A percentile compares a stretch with the other conserved stretches of the same genome.
phyloP scores from a whole-genome alignment of 805 yeast species.

The Candida coquimbonensis region DNA sequence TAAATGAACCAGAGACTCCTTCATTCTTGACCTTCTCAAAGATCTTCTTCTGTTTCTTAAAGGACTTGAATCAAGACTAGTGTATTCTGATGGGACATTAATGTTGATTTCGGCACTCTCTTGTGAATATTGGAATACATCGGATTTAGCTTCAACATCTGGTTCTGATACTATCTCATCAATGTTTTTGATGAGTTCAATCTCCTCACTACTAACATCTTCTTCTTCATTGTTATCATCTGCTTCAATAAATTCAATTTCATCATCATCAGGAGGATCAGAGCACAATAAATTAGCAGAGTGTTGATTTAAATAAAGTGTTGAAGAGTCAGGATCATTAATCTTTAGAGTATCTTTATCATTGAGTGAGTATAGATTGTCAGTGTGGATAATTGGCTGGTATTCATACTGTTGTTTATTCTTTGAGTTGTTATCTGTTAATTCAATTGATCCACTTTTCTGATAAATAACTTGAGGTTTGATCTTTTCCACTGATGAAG shows the following conservation, averaged over 20 bases:
- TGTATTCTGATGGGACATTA: slow-evolving; percentile 3
- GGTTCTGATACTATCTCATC: background rate
- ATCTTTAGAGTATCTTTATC: too few relatives aligned
- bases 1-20: slow-evolving; percentile 3
- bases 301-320: too few relatives aligned
- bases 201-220: too few relatives aligned
- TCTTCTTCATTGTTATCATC: background rate
- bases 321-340: too few relatives aligned
- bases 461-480: background rate
- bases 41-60: background rate
- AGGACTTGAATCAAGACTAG: slow-evolving; percentile 4
- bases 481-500: background rate
- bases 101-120: background rate
- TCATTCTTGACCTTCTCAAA: background rate
- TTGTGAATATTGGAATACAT: background rate
- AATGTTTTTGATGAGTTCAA: too few relatives aligned
- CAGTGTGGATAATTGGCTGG: too few relatives aligned
- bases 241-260: background rate
- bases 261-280: too few relatives aligned
- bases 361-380: too few relatives aligned
- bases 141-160: background rate
- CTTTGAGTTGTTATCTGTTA: background rate
- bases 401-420: too few relatives aligned
- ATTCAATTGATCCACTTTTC: slow-evolving; percentile 2
- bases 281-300: too few relatives aligned